phyloP scores from a whole-genome alignment of 805 yeast species.

The Zygoascus flipseniorum region DNA sequence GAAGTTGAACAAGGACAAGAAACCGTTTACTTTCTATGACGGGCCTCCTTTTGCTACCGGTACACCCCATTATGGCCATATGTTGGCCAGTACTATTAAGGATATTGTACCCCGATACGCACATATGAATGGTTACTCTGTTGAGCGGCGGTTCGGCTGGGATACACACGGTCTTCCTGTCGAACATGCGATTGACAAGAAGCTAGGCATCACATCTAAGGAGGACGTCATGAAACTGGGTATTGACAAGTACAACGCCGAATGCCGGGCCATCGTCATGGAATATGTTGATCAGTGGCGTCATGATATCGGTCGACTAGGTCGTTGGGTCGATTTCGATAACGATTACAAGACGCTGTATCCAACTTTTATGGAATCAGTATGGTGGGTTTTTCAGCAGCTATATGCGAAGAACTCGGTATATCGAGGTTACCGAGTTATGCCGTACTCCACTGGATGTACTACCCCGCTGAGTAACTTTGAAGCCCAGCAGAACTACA shows the following conservation, averaged over 20 bases:
- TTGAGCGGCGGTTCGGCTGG: constrained; percentile 98
- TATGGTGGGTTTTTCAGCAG: constrained; percentile 97
- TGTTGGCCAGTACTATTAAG: constrained; percentile 91
- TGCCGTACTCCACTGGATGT: constrained; percentile 98
- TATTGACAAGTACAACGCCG: constrained; percentile 84
- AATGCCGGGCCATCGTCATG: constrained; percentile 96
- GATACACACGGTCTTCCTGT: constrained; percentile 99
- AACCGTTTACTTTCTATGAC: constrained; percentile 88
- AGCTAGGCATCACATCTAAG: constrained; percentile 83
- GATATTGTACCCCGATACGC: constrained; percentile 98
- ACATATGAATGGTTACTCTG: constrained; percentile 93
- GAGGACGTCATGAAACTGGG: constrained; percentile 94
- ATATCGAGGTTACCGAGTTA: constrained; percentile 91
- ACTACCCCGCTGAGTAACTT: constrained; percentile 95
- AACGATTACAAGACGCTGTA: constrained; percentile 96
- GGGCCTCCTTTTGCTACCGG: constrained; percentile 99
- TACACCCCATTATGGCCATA: constrained; percentile 98
- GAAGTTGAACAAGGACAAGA: constrained; percentile 74
- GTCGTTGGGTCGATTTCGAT: constrained; percentile 99
- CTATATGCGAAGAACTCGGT: constrained; percentile 79
- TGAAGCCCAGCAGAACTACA: constrained; percentile 97
- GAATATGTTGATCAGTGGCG: constrained; percentile 95
- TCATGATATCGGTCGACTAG: constrained; percentile 83
- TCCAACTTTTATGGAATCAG: constrained; percentile 95
- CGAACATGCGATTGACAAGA: constrained; percentile 98